Conservation (phyloP, 192 early-diverging fungal species). For the Rhizophagus clarus region DNA sequence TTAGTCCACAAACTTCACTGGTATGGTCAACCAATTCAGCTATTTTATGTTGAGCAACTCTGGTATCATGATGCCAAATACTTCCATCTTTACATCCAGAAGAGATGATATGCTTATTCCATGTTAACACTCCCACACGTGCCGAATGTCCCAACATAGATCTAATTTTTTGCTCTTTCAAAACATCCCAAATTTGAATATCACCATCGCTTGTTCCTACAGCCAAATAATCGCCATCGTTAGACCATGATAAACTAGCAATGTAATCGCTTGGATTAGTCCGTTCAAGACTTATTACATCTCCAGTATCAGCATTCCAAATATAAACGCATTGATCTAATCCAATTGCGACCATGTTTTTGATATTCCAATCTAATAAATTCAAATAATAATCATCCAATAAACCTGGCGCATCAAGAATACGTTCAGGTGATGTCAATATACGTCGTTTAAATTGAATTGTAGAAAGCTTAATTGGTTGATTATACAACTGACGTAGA, state of each 20-base stretch:
- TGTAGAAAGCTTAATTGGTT: constrained; percentile 38
- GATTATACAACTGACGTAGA: constrained; percentile 59
- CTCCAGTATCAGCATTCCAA: constrained; percentile 81
- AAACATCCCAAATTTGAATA: constrained; percentile 90
- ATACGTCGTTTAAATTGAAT: constrained; percentile 66
- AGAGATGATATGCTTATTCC: constrained; percentile 82
- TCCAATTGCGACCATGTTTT: constrained; percentile 85
- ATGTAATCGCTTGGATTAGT: constrained; percentile 53
- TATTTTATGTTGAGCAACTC: constrained; percentile 81
- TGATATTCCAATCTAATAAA: constrained; percentile 86
- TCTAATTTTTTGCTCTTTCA: constrained; percentile 70
- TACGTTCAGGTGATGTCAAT: constrained; percentile 73
- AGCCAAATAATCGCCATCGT: constrained; percentile 63
- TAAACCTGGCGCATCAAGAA: constrained; percentile 89
- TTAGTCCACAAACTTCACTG: constrained; percentile 83
- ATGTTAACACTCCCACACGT: constrained; percentile 83
- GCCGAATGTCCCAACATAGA: constrained; percentile 81
- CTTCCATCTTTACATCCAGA: constrained; percentile 87
- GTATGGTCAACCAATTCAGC: constrained; percentile 73
- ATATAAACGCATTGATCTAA: constrained; percentile 85
- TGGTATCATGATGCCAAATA: constrained; percentile 95
- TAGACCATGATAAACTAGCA: constrained; percentile 79
- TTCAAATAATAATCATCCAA: constrained; percentile 96
- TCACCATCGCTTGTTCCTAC: constrained; percentile 80
- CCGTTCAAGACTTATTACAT: constrained; percentile 46